Evolutionary conservation across 2,329 filamentous ascomycete species (phyloP).

Genomic region (Cucurbitaria berberidis): DNA sequence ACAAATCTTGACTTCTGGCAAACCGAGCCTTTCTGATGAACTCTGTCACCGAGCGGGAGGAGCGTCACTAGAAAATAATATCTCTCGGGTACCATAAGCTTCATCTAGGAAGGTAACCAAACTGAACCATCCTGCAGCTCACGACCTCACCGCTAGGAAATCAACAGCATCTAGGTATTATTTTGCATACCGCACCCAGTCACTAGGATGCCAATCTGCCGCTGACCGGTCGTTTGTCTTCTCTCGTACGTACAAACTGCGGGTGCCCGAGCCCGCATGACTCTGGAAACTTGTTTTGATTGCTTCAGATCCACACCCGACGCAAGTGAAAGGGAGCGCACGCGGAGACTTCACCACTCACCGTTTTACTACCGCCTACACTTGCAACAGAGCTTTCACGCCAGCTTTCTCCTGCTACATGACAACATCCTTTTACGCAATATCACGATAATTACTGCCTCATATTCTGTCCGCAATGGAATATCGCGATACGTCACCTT

Average conservation of each 20-base stretch:
- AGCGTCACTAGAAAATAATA: background rate
- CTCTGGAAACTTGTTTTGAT: background rate
- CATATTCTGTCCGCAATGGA: slow-evolving; percentile 1
- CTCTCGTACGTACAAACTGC: slow-evolving; percentile 1
- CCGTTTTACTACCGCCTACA: background rate
- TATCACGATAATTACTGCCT: background rate
- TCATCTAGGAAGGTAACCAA: background rate
- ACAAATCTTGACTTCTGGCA: slow-evolving; percentile 41
- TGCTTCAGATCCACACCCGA: background rate
- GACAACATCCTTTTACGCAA: background rate
- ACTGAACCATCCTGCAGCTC: background rate
- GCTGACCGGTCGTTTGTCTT: background rate
- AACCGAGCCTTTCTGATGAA: slow-evolving; percentile 28
- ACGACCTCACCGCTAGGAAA: background rate
- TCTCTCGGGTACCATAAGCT: background rate
- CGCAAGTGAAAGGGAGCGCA: background rate
- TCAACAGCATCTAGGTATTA: background rate
- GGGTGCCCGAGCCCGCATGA: background rate
- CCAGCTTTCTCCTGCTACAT: background rate
- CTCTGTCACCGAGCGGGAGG: background rate
- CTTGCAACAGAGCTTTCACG: background rate
- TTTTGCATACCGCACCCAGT: background rate
- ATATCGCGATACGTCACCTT: slow-evolving; percentile 4
- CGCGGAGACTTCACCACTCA: background rate
- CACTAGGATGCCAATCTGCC: too few species aligned